A percentile compares a stretch with the other conserved stretches of the same genome.
These are phyloP conservation scores for Abortiporus biennis DNA, from an alignment of 1,284 basidiomycete genomes.

Conservation along the genomic window DNA sequence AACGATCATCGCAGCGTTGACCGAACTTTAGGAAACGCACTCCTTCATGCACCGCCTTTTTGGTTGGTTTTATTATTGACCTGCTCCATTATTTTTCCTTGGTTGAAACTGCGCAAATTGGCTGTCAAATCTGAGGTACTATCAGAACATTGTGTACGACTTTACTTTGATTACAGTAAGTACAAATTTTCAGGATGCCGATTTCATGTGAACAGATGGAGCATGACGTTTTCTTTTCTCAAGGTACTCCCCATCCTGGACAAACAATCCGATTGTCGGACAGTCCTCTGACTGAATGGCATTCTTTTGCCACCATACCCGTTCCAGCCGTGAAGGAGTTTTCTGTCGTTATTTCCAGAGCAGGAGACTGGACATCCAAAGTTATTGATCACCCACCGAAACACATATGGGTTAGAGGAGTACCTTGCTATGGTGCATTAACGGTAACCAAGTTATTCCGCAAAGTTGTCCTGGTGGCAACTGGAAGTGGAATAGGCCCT, in stretches of 20 bases:
- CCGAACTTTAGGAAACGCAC: constrained; percentile 32
- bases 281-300: constrained; percentile 52
- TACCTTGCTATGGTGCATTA: constrained; percentile 49
- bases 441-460: constrained; percentile 50
- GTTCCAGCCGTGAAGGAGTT: constrained; percentile 46
- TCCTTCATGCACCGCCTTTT: constrained; percentile 39
- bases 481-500: constrained; percentile 53
- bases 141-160: constrained; percentile 47
- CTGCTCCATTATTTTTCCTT: constrained; percentile 45
- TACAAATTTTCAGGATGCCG: neutral
- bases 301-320: constrained; percentile 50
- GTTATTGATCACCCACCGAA: constrained; percentile 44
- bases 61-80: constrained; percentile 49
- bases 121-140: constrained; percentile 44
- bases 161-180: constrained; percentile 48
- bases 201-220: neutral
- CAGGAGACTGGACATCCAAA: constrained; percentile 52
- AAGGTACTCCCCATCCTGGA: constrained; percentile 41
- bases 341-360: constrained; percentile 50
- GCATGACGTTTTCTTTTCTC: constrained; percentile 2
- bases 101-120: constrained; percentile 47
- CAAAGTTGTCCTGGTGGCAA: constrained; percentile 51
- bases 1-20: constrained; percentile 41
- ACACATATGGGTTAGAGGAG: constrained; percentile 47
- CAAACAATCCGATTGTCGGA: constrained; percentile 48